Conservation (phyloP, 2,329 filamentous ascomycete species). For the Alternaria gaisen region DNA sequence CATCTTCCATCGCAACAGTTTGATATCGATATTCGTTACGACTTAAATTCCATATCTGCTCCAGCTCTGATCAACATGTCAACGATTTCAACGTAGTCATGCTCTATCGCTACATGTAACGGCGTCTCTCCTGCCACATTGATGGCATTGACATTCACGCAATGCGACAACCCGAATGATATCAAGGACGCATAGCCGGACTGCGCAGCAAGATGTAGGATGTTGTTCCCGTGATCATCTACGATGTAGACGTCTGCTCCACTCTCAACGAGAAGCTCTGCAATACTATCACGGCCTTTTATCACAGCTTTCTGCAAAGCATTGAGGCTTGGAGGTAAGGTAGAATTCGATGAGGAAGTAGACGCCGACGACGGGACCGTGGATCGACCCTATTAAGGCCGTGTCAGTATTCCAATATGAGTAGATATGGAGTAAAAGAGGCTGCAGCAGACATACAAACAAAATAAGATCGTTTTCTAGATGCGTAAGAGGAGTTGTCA, state of each 20-base stretch:
- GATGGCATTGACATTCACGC: slow-evolving; percentile 7
- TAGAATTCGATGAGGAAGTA: neutral
- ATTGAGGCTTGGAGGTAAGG: slow-evolving; percentile 3
- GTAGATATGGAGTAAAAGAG: neutral
- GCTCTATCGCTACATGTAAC: slow-evolving; percentile 17
- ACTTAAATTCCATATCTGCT: slow-evolving; percentile 8
- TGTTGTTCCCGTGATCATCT: slow-evolving; percentile 8
- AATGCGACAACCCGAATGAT: neutral
- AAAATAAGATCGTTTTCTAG: neutral
- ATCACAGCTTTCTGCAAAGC: slow-evolving; percentile 6
- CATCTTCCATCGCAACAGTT: neutral
- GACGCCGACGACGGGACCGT: neutral
- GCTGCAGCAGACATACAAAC: neutral
- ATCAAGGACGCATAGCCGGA: neutral
- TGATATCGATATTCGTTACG: neutral
- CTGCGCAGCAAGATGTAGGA: slow-evolving; percentile 5
- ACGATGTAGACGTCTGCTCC: slow-evolving; percentile 6
- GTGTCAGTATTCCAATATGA: neutral
- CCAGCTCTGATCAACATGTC: slow-evolving; percentile 12
- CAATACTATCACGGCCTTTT: slow-evolving; percentile 1
- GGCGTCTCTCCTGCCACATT: slow-evolving; percentile 12
- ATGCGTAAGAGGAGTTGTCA: neutral
- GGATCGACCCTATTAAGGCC: neutral
- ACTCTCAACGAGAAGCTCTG: slow-evolving; percentile 8
- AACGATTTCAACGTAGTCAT: slow-evolving; percentile 6